These are phyloP conservation scores for Kandelia obovata DNA, from an alignment of 345 rosid species.

Conservation along the genomic window DNA sequence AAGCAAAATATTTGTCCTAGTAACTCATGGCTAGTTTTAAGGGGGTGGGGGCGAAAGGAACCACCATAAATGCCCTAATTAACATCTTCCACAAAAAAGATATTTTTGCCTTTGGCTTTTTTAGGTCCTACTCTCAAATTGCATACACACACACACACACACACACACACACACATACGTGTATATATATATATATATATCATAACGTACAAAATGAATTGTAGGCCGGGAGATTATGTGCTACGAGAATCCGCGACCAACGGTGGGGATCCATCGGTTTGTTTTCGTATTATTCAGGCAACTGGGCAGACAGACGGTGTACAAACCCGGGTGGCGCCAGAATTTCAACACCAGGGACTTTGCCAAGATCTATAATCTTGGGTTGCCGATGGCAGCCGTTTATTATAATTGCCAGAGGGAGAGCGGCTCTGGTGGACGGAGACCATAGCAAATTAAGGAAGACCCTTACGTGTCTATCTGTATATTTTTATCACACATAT, in stretches of 20 bases:
- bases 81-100: too few species aligned
- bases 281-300: slow-evolving; percentile 68
- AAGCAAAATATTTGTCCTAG: too few species aligned
- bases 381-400: slow-evolving; percentile 70
- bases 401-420: slow-evolving; percentile 87
- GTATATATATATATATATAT: too few species aligned
- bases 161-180: too few species aligned
- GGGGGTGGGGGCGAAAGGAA: too few species aligned
- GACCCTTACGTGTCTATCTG: too few species aligned
- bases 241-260: slow-evolving; percentile 76
- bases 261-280: slow-evolving; percentile 69
- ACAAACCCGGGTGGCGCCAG: slow-evolving; percentile 88
- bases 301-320: slow-evolving; percentile 77
- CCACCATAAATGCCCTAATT: too few species aligned
- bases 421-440: slow-evolving; percentile 66
- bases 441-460: slow-evolving; percentile 9
- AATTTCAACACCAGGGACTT: slow-evolving; percentile 75
- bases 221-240: slow-evolving; percentile 69
- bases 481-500: too few species aligned
- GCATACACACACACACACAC: too few species aligned
- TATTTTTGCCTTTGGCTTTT: too few species aligned
- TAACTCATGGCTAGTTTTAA: too few species aligned
- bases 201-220: background rate
- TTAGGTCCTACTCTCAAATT: too few species aligned
- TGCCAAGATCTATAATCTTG: slow-evolving; percentile 83